phyloP scores from a whole-genome alignment of 225 moss, liverwort and hornwort genomes.

The Polytrichum commune region DNA sequence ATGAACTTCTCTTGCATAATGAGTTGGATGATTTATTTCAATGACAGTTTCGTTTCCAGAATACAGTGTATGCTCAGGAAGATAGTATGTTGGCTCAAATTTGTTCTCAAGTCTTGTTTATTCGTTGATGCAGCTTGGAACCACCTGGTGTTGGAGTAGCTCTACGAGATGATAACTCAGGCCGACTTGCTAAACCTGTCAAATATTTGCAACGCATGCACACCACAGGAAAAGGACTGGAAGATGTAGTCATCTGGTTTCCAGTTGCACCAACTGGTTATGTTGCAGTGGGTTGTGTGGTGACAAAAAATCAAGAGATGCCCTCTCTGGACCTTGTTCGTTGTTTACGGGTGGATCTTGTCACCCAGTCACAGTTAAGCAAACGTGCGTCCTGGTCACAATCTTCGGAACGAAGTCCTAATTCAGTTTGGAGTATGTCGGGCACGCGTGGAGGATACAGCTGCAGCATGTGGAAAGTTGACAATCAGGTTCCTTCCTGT shows the following conservation, averaged over 20 bases:
- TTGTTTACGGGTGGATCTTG: conserved; percentile 73
- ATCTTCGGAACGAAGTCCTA: conserved; percentile 76
- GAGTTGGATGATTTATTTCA: too few relatives aligned
- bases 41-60: too few relatives aligned
- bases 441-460: conserved; percentile 71
- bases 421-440: conserved; percentile 85
- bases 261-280: conserved; percentile 90
- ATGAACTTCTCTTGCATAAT: neutral
- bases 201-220: conserved; percentile 92
- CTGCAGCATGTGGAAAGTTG: conserved; percentile 96
- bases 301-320: conserved; percentile 64
- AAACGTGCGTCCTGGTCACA: conserved; percentile 71
- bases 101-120: conserved; percentile 3
- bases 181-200: conserved; percentile 69
- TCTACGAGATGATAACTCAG: conserved; percentile 72
- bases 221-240: conserved; percentile 77
- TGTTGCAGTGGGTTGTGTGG: conserved; percentile 88
- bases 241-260: conserved; percentile 91
- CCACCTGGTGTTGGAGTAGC: conserved; percentile 81
- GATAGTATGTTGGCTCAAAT: neutral
- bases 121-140: conserved; percentile 62
- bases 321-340: conserved; percentile 79
- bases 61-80: neutral
- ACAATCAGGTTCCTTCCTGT: conserved; percentile 72
- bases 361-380: conserved; percentile 69